Base-by-base conservation (phyloP, 2,329 filamentous ascomycete genomes). In the Neonectria sp. region DNA sequence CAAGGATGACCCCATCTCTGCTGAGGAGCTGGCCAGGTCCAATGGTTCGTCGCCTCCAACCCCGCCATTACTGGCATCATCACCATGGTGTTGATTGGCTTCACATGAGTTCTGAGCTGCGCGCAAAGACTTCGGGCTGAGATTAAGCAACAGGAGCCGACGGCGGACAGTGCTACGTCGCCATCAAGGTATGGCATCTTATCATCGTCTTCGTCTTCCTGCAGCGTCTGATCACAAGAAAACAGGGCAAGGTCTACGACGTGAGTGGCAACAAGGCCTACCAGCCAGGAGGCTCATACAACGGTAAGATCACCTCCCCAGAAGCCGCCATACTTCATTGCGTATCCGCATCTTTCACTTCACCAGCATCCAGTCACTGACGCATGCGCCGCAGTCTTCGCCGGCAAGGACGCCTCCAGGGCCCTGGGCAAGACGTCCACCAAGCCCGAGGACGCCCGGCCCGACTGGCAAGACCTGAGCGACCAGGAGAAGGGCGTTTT, bases 331-430 rank as follows among this genome's bases (percentile, higher is more conserved):
- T 40, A 3, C 27, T 35, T 8, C 6, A 35, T 9, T 21, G 17
- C 15, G 46, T 33, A 21, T 7, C 40, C 17, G 40, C 40, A 9
- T 12, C 49, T 35, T 37, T 21, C 8, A 12, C 31, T 40, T 13
- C 55, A 33, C 21, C 29, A 21, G 31, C 12, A 8, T 15, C 21
- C 48, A 31, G 45, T 61, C 31, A 61, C 68, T 75, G 37, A 74
- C 53, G 17, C 24, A 46, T 52, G 17, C 15, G 9, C 43, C 51
- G 48, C 73, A 99, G 96, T 98, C 24, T 99, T 99, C 79, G 93
- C 94, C 3, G 96, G 96, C 68, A 97, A 97, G 79, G 97, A 99
- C 77, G 93, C 96, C 29, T 98, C 96, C n/a, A 90, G 94, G 68
- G 96, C 95, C 7, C 88, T 99, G 2, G 96, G 91, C 12, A 91